Evolutionary conservation across 169 alveolate species (phyloP).

Genomic region (Eimeria acervulina): DNA sequence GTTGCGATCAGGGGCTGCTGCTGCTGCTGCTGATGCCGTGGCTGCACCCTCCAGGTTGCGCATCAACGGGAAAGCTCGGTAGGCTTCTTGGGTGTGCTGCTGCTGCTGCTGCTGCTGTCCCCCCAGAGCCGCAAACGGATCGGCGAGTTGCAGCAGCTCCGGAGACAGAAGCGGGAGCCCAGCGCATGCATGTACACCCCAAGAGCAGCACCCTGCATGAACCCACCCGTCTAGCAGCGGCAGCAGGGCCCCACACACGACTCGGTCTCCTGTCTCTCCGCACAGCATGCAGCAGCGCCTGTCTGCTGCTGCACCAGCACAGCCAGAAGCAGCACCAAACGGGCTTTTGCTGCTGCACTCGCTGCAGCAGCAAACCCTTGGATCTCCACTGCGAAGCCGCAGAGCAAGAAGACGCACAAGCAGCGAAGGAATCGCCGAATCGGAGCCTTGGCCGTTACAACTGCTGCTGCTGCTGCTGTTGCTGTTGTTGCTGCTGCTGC

Average conservation of each 20-base stretch:
- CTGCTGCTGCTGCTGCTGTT: constrained; percentile 13
- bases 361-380: constrained; percentile 11
- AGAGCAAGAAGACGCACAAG: constrained; percentile 75
- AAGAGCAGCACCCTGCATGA: constrained; percentile 67
- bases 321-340: neutral
- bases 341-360: constrained; percentile 20
- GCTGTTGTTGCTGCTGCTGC: neutral
- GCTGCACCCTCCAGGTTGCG: neutral
- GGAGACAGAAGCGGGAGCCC: constrained; percentile 28
- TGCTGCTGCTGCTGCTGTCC: constrained; percentile 4
- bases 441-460: neutral
- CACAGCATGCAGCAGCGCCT: constrained; percentile 60
- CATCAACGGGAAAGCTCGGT: neutral
- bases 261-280: constrained; percentile 51
- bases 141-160: constrained; percentile 69
- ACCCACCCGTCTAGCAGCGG: constrained; percentile 69
- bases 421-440: constrained; percentile 59
- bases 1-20: neutral
- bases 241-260: constrained; percentile 40
- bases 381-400: constrained; percentile 70
- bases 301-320: constrained; percentile 17
- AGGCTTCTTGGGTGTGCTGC: neutral
- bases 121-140: neutral
- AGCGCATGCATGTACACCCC: constrained; percentile 22
- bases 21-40: neutral